phyloP scores from a whole-genome alignment of 1,284 basidiomycete genomes.

The Pholiota adiposa region DNA sequence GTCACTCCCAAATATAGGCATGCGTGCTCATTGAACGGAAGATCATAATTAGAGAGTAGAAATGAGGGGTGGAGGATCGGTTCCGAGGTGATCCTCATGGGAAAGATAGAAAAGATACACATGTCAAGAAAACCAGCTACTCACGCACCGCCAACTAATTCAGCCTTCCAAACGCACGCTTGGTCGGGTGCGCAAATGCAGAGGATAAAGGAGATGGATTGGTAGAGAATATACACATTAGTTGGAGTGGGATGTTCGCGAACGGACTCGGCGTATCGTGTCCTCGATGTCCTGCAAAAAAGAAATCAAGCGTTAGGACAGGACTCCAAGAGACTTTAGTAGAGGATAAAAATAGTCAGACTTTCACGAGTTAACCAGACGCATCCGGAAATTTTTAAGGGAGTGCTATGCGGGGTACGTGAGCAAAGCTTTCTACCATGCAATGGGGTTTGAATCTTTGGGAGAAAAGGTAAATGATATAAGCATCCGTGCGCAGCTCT shows the following conservation, averaged over 20 bases:
- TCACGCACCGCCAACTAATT: background rate
- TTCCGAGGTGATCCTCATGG: background rate
- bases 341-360: conserved; percentile 2
- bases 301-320: background rate
- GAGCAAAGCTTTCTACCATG: background rate
- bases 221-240: background rate
- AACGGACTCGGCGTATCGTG: no score
- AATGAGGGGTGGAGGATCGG: background rate
- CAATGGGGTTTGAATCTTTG: background rate
- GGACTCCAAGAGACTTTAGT: background rate
- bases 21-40: background rate
- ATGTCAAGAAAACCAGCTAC: background rate
- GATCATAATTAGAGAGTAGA: background rate
- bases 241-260: no score
- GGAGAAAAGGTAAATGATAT: background rate
- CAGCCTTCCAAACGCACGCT: background rate
- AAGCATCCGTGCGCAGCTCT: background rate
- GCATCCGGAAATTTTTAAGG: background rate
- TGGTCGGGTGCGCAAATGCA: background rate
- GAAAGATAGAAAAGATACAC: conserved; percentile 3
- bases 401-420: background rate
- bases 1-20: background rate
- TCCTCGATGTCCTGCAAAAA: background rate
- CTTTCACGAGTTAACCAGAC: background rate
- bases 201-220: no score